These are phyloP conservation scores for Jackrogersella multiformis DNA, from an alignment of 495 filamentous ascomycete species.

Conservation along the genomic window DNA sequence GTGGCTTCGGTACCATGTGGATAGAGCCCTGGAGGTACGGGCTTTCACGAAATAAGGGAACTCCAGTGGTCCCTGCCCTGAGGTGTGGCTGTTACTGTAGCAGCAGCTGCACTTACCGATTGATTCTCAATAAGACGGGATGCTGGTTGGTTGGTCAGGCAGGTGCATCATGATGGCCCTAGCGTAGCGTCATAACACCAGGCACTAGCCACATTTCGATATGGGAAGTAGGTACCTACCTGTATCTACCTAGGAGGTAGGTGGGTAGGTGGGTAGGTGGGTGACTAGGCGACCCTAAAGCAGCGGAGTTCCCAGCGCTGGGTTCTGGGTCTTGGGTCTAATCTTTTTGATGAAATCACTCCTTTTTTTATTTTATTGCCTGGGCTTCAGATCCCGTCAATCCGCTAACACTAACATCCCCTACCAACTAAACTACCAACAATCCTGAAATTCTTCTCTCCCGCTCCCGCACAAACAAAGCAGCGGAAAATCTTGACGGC, in stretches of 20 bases:
- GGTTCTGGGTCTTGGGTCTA: neutral
- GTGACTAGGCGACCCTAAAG: no score
- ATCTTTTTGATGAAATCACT: constrained; percentile 40
- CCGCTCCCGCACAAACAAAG: constrained; percentile 24
- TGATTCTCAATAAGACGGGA: neutral
- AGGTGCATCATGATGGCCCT: constrained; percentile 35
- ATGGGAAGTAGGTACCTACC: no score
- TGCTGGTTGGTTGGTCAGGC: constrained; percentile 21
- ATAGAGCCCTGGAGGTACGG: no score
- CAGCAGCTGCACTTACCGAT: constrained; percentile 19
- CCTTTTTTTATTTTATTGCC: constrained; percentile 23
- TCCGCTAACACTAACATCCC: constrained; percentile 28
- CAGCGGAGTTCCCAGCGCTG: constrained; percentile 6
- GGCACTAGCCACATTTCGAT: constrained; percentile 38
- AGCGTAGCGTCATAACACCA: constrained; percentile 42
- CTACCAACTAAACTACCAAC: constrained; percentile 17
- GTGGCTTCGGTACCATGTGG: neutral
- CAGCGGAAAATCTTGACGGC: constrained; percentile 21
- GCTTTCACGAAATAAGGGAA: neutral
- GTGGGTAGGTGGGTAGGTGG: no score
- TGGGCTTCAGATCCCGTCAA: constrained; percentile 36
- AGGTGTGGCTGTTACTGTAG: constrained; percentile 28
- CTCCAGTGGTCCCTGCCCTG: neutral
- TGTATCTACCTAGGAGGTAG: no score
- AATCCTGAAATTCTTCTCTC: constrained; percentile 29